Percentiles rank a stretch among this genome's conserved stretches.
These are phyloP conservation scores for Hyaloscypha hepaticicola DNA, from an alignment of 495 filamentous ascomycete species.

Conservation along the genomic window DNA sequence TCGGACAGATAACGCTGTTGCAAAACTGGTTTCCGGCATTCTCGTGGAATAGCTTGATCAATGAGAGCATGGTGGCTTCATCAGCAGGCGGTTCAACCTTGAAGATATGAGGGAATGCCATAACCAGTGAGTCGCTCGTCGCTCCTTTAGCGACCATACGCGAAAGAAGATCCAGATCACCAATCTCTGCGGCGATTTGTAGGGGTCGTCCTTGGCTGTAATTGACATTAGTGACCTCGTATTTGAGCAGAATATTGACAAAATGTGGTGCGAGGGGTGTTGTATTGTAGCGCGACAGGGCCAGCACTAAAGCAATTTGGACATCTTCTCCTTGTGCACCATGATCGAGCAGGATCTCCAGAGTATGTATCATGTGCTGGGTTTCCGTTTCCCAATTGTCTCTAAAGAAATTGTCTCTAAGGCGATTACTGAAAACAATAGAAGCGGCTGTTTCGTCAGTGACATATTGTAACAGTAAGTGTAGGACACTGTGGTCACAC, in stretches of 20 bases:
- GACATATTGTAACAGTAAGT: slow-evolving; percentile 6
- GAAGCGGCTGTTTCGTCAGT: slow-evolving; percentile 14
- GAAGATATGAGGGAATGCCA: slow-evolving; percentile 16
- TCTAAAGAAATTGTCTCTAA: slow-evolving; percentile 9
- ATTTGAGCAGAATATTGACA: slow-evolving; percentile 10
- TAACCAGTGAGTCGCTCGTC: slow-evolving; percentile 2
- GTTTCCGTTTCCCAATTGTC: slow-evolving; percentile 13
- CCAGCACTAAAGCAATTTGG: slow-evolving; percentile 19
- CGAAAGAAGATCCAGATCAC: slow-evolving; percentile 10
- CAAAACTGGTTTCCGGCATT: slow-evolving; percentile 7
- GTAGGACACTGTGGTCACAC: slow-evolving; percentile 3
- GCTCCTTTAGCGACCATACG: slow-evolving; percentile 14
- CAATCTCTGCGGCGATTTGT: slow-evolving; percentile 16
- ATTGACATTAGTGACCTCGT: slow-evolving; percentile 13
- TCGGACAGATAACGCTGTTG: slow-evolving; percentile 16
- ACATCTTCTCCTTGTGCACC: slow-evolving; percentile 17
- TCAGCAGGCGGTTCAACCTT: background rate
- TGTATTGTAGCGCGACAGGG: background rate
- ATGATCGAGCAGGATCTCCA: slow-evolving; percentile 16
- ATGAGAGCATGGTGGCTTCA: slow-evolving; percentile 7
- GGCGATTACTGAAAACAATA: background rate
- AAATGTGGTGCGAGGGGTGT: slow-evolving; percentile 14
- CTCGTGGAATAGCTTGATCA: slow-evolving; percentile 17
- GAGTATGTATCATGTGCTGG: background rate
- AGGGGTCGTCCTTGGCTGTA: slow-evolving; percentile 20